Evolutionary conservation across 1,284 basidiomycete species (phyloP).

Genomic region (Agaricales sp.): DNA sequence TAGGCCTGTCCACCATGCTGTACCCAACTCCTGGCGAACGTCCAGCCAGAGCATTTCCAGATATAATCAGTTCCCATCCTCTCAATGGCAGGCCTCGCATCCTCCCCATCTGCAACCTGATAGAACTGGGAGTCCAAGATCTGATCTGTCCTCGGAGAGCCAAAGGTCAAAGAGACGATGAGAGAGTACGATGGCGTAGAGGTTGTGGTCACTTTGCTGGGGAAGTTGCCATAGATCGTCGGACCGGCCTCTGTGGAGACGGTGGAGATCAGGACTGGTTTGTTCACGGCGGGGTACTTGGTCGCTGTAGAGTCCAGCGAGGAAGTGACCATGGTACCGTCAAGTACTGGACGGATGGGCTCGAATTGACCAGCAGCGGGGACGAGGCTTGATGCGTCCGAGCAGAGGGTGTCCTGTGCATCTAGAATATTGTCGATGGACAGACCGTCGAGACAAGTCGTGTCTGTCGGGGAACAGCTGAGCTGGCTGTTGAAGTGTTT

Average conservation of each 20-base stretch:
- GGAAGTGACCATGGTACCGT: conserved; percentile 47
- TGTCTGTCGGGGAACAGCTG: conserved; percentile 34
- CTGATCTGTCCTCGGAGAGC: conserved; percentile 30
- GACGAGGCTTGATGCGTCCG: conserved; percentile 30
- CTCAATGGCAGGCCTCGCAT: conserved; percentile 48
- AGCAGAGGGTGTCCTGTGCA: conserved; percentile 32
- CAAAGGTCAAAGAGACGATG: conserved; percentile 37
- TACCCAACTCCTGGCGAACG: conserved; percentile 58
- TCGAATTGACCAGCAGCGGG: conserved; percentile 41
- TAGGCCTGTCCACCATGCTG: conserved; percentile 52
- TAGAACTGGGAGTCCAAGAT: conserved; percentile 46
- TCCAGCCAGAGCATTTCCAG: conserved; percentile 65
- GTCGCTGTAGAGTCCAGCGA: conserved; percentile 42
- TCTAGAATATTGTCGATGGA: conserved; percentile 41
- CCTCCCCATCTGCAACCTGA: conserved; percentile 28
- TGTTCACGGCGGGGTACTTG: conserved; percentile 43
- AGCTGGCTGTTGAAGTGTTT: conserved; percentile 39
- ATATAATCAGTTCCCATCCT: conserved; percentile 57
- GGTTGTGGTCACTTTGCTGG: conserved; percentile 22
- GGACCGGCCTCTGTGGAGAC: conserved; percentile 59
- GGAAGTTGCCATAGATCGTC: conserved; percentile 40
- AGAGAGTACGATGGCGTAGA: conserved; percentile 26
- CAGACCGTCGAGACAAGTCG: conserved; percentile 40
- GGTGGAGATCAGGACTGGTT: conserved; percentile 62
- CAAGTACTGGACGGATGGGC: conserved; percentile 53